Evolutionary conservation across 2,329 filamentous ascomycete genomes (phyloP).

Genomic region (Trichoderma koningii): DNA sequence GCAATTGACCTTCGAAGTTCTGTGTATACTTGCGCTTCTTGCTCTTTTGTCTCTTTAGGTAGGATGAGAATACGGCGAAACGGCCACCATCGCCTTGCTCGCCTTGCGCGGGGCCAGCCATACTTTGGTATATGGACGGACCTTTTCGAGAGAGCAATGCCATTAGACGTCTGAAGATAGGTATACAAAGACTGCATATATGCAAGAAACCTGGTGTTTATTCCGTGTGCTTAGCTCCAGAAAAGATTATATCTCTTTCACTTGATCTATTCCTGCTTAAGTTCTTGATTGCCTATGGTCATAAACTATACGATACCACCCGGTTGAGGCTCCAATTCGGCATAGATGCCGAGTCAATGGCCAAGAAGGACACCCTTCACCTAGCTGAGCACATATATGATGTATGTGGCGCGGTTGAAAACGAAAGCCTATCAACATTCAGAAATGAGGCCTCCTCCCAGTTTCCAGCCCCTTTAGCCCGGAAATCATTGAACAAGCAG

Average conservation of each 20-base stretch:
- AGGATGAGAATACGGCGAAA: not conserved
- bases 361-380: no score
- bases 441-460: not conserved
- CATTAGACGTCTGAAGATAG: no score
- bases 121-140: not conserved
- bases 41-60: not conserved
- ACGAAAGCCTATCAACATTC: not conserved
- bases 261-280: no score
- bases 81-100: not conserved
- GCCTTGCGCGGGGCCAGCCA: not conserved
- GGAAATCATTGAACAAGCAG: not conserved
- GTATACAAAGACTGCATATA: no score
- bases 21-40: not conserved
- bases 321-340: not conserved
- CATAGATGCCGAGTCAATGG: no score
- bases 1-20: not conserved
- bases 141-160: not conserved
- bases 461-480: not conserved
- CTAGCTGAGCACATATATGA: no score
- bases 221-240: no score
- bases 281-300: no score
- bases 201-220: no score
- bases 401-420: not conserved
- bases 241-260: no score
- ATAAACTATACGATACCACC: no score